These are phyloP conservation scores for Podila clonocystis DNA, from an alignment of 192 early-diverging fungal species.

Conservation along the genomic window DNA sequence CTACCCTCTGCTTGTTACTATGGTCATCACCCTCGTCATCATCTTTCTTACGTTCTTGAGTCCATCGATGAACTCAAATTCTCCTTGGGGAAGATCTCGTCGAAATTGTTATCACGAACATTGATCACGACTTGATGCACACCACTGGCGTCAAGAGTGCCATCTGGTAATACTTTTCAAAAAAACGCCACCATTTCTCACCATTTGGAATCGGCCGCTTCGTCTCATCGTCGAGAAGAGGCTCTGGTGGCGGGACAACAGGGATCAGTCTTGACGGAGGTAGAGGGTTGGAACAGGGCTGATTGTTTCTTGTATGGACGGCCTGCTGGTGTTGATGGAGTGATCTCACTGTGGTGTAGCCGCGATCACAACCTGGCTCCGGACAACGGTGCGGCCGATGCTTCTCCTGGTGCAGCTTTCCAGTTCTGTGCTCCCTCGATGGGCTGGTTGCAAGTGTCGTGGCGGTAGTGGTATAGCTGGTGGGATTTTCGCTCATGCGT, in stretches of 20 bases:
- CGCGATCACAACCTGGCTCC: slow-evolving; percentile 10
- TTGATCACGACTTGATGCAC: slow-evolving; percentile 1
- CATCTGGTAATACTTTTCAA: no score
- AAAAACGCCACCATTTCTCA: no score
- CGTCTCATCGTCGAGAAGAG: slow-evolving; percentile 16
- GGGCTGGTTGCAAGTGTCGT: slow-evolving; percentile 7
- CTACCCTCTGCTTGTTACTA: no score
- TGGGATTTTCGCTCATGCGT: slow-evolving; percentile 11
- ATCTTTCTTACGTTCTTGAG: no score
- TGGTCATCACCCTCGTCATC: no score
- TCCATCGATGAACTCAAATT: slow-evolving; percentile 14
- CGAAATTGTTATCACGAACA: slow-evolving; percentile 11
- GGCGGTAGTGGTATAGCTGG: slow-evolving; percentile 17
- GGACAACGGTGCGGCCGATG: slow-evolving; percentile 16
- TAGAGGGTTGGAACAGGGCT: slow-evolving; percentile 7
- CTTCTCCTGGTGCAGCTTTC: slow-evolving; percentile 12
- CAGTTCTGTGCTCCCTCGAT: slow-evolving; percentile 19
- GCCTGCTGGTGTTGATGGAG: not conserved
- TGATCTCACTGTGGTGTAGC: not conserved
- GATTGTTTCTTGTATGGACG: slow-evolving; percentile 10
- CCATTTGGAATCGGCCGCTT: slow-evolving; percentile 19
- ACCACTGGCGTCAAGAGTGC: no score
- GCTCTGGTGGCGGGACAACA: slow-evolving; percentile 16
- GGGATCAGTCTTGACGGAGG: slow-evolving; percentile 12
- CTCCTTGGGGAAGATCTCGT: slow-evolving; percentile 1